Evolutionary conservation across 2,329 filamentous ascomycete genomes (phyloP).

Genomic region (Aspergillus oerlinghausenensis): DNA sequence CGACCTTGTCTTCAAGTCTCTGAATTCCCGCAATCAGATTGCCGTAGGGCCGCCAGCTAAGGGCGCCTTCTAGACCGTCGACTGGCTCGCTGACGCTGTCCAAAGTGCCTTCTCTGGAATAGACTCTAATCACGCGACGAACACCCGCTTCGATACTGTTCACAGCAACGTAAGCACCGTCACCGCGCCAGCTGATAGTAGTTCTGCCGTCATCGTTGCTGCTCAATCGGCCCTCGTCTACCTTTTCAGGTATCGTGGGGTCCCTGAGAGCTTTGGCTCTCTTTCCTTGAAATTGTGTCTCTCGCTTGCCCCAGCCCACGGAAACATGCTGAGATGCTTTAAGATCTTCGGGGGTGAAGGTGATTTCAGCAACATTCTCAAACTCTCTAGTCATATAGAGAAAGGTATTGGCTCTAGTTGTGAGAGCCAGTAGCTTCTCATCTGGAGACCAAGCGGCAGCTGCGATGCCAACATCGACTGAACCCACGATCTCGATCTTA

Average conservation of each 20-base stretch:
- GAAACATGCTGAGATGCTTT: conserved; percentile 89
- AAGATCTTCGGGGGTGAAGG: conserved; percentile 70
- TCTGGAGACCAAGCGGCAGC: conserved; percentile 93
- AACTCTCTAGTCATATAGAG: conserved; percentile 92
- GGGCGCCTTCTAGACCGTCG: conserved; percentile 76
- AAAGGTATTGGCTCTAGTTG: conserved; percentile 72
- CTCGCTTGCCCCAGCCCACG: conserved; percentile 96
- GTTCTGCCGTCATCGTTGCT: conserved; percentile 65
- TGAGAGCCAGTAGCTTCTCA: conserved; percentile 81
- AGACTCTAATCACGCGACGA: conserved; percentile 81
- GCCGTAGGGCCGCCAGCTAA: conserved; percentile 89
- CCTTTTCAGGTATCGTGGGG: conserved; percentile 87
- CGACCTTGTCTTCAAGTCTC: conserved; percentile 61
- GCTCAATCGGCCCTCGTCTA: conserved; percentile 78
- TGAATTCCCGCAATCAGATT: conserved; percentile 88
- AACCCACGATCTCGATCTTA: conserved; percentile 90
- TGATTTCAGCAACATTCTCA: conserved; percentile 72
- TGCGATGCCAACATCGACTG: conserved; percentile 84
- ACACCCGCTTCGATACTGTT: conserved; percentile 67
- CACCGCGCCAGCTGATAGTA: conserved; percentile 86
- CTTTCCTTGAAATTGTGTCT: conserved; percentile 95
- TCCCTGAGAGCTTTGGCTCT: conserved; percentile 82
- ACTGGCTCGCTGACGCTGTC: conserved; percentile 95
- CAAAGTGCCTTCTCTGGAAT: conserved; percentile 80
- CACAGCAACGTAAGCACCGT: conserved; percentile 84